Evolutionary conservation across 2,329 filamentous ascomycete genomes (phyloP), one percentile per base, ranked within the genome.

Genomic region (Cercospora sp.): DNA sequence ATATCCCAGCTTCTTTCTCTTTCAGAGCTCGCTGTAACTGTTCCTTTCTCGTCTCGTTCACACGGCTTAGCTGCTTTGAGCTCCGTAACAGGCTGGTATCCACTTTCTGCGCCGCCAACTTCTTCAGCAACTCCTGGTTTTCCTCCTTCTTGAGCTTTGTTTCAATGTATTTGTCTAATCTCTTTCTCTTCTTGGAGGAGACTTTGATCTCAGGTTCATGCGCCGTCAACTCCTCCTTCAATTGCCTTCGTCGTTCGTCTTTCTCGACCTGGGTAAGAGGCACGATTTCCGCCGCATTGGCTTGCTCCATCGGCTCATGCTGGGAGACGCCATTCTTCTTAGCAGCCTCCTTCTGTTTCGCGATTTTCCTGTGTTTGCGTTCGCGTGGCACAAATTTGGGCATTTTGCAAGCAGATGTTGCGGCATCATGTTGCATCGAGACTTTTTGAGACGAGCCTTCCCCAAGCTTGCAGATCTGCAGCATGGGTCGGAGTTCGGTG

Each of bases 131-230:
- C 66, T 89, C 91, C 30, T 92, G 85, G 75, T 92, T 97, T 79
- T 98, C 94, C 77, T 99, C 95, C 79, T 97, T 97, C 79, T 90
- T 91, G 57, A 99, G 84, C 85, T 99, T 99, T 67, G 87, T 95
- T 75, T 98, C 94, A 78, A 91, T 88, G 72, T 90, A 91, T 76
- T 90, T 90, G 73, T 90, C 88, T 70, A 91, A 76, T 64, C 89
- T 82, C 81, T 90, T 90, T 73, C 87, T 84, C 79, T 91, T 91
- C 79, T 90, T 90, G 21, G 82, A 80, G 1, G 85, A 87, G 67
- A 89, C 84, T 71, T 86, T 86, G 3, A 84, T 79, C 66, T 87
- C 81, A 3, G 86, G 80, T 70, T 87, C 82, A 59, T 85, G 81
- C 40, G 84, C 81, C 69, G 81, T 81, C 67, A 89, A 73, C 73